Evolutionary conservation across 441 rosid species (phyloP), one percentile per base, ranked within the genome.

Genomic region (Jatropha multifida): DNA sequence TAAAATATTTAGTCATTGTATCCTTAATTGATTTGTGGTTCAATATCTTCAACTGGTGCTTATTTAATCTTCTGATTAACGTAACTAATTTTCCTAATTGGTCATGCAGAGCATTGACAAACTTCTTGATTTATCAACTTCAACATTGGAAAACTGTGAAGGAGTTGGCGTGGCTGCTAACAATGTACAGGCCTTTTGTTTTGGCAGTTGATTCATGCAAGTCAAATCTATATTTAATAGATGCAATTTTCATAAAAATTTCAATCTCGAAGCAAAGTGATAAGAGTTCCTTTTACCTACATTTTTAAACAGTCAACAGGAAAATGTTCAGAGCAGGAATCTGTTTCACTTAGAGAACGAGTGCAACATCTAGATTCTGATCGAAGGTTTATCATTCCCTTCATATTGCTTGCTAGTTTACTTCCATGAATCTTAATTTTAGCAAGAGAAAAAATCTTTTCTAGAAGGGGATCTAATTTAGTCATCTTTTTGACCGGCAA

Each of bases 91-190:
- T 66, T 64, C 46, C 71, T 62, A 18, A 58, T 64, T 74, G 59
- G 60, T 73, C 63, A 71, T 74, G 85, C 84, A 87, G 93, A 83
- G 89, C 76, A 77, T 85, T 71, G 88, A 87, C 79, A 75, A 84
- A 78, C 83, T 89, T 65, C 81, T 89, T 41, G 85, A 83, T 77
- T 74, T 87, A 75, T 84, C 88, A 79, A 81, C 81, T 61, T 77
- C 79, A 58, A 61, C 80, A 62, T 44, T 81, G 66, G 85, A 76
- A 79, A 85, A 81, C 72, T 73, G 67, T 72, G 85, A 82, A 79
- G 83, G 81, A 79, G 78, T 85, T 79, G 82, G 71, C 66, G 71
- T 80, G 64, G 78, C 69, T 71, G 72, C 74, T 73, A 80, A 70
- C 65, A 65, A 78, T 72, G 88, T 85, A 79, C 81, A 83, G 52